These are phyloP conservation scores for Myrmaecium sp. DNA, from an alignment of 2,329 filamentous ascomycete genomes.

Conservation along the genomic window DNA sequence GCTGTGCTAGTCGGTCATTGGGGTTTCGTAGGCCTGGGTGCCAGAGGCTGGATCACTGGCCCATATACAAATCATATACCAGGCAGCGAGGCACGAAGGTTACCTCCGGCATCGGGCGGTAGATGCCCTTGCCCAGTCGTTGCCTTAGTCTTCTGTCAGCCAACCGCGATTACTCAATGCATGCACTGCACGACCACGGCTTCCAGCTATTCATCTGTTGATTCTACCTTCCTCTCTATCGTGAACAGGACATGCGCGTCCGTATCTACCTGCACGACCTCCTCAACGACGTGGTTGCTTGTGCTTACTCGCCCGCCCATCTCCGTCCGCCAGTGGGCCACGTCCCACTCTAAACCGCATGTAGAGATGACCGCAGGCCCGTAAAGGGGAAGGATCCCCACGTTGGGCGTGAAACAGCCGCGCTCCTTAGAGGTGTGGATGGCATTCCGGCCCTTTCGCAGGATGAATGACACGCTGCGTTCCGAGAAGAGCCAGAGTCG, in stretches of 20 bases:
- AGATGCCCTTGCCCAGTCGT: no score
- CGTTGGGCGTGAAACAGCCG: constrained; percentile 52
- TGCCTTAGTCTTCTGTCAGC: no score
- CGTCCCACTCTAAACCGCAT: constrained; percentile 77
- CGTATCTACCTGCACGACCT: constrained; percentile 22
- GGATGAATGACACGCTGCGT: constrained; percentile 64
- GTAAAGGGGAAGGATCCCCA: constrained; percentile 73
- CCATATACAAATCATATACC: no score
- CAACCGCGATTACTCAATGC: no score
- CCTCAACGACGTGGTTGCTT: constrained; percentile 29
- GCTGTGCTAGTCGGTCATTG: no score
- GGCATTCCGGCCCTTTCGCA: constrained; percentile 50
- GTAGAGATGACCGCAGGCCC: constrained; percentile 68
- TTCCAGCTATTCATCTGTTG: no score
- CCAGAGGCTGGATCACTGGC: no score
- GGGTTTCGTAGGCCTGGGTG: no score
- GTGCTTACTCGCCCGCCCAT: constrained; percentile 33
- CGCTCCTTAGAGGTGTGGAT: constrained; percentile 44
- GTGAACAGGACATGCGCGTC: constrained; percentile 30
- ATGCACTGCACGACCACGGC: no score
- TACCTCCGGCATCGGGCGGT: no score
- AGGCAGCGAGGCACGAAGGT: no score
- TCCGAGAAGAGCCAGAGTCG: constrained; percentile 63
- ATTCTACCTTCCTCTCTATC: constrained; percentile 27
- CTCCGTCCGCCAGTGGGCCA: constrained; percentile 55